Base-by-base conservation (phyloP, 306 rosid genomes). In the Luffa acutangula region DNA sequence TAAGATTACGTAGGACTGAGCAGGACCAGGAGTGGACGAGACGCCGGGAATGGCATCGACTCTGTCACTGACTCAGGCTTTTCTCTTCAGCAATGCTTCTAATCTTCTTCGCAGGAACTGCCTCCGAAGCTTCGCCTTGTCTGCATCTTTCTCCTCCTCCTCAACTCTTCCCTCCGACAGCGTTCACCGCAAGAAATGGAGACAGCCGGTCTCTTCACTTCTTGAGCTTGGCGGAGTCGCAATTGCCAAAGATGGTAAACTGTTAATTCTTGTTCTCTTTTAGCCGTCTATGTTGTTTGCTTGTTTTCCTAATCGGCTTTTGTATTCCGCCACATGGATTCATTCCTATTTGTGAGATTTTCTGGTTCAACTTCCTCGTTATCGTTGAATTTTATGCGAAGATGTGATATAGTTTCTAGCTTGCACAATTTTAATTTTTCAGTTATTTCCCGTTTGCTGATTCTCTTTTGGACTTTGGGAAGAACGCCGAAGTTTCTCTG, bases 161-260 rank as follows among this genome's bases (percentile, higher is more conserved):
- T n/a, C 89, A 43, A 79, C 78, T 60, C 60, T 80, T 48, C 76
- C 88, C 4, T 31, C 84, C 75, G 81, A 58, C 52, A 85, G 76
- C 49, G 72, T 83, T 82, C 85, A 83, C 51, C 75, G 62, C 60
- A 89, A 91, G 82, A 93, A 95, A 84, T 95, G 93, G 96, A 85
- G 83, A 42, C 97, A 83, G 66, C 89, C 93, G 0, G 89, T 91
- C 76, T 81, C 84, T 21, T 90, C 97, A 7, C 87, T 63, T 18
- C 78, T 88, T 75, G 91, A 90, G 21, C 57, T 92, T n/a, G 96
- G 97, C 4, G 98, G 98, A 45, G 83, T 91, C 89, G 89, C 89
- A 82, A 79, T 94, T 81, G 70, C 79, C 20, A 91, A 80, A 81
- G 91, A 92, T 81, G 97, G 98, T 94, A 86, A 58, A n/a, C 13